Evolutionary conservation across 768 basidiomycete species (phyloP).

Genomic region (Agaricus sinodeliciosus): DNA sequence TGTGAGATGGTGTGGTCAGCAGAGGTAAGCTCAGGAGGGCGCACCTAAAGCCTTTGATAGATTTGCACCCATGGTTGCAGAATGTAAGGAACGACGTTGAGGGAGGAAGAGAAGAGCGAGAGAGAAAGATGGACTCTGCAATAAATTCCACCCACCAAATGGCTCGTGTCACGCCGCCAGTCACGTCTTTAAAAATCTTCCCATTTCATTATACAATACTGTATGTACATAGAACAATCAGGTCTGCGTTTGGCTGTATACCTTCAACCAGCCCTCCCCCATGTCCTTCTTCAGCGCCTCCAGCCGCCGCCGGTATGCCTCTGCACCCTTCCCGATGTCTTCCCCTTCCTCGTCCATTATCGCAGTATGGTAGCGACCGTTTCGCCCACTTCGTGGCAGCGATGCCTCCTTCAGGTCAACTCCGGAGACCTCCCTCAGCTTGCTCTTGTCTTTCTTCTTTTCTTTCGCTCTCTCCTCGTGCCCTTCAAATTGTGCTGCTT

Average conservation of each 20-base stretch:
- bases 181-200: too few relatives aligned
- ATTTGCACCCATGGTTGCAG: constrained; percentile 71
- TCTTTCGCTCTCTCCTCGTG: constrained; percentile 12
- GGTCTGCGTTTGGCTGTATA: constrained; percentile 45
- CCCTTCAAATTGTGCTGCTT: constrained; percentile 23
- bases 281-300: constrained; percentile 83
- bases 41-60: constrained; percentile 78
- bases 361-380: constrained; percentile 45
- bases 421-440: background rate
- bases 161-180: background rate
- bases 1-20: constrained; percentile 8
- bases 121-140: constrained; percentile 12
- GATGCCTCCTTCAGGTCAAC: background rate
- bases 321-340: constrained; percentile 30
- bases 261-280: constrained; percentile 86
- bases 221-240: background rate
- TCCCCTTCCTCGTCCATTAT: constrained; percentile 19
- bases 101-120: constrained; percentile 15
- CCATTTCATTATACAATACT: too few relatives aligned
- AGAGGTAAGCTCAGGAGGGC: constrained; percentile 16
- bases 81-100: constrained; percentile 59
- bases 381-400: constrained; percentile 27
- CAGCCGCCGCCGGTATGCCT: constrained; percentile 69
- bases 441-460: constrained; percentile 17
- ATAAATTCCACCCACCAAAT: too few relatives aligned